Evolutionary conservation across 2,329 filamentous ascomycete genomes (phyloP).

Genomic region (Colletotrichum abscissum): DNA sequence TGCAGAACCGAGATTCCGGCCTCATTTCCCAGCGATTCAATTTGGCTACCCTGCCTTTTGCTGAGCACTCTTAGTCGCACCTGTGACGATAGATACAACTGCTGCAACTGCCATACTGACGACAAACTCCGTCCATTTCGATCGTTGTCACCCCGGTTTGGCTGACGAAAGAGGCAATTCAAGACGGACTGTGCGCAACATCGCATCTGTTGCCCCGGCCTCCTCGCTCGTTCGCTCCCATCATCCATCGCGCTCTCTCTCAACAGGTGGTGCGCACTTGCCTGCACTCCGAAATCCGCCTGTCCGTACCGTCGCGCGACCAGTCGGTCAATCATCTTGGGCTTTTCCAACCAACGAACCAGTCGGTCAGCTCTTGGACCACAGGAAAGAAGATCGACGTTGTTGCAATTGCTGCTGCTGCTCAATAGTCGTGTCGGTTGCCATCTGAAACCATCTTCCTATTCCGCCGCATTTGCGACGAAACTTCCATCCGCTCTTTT

Average conservation of each 20-base stretch:
- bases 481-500: conserved; percentile 1
- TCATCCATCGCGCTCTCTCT: neutral
- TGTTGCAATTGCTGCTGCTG: neutral
- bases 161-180: neutral
- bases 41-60: neutral
- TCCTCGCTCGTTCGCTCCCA: conserved; percentile 8
- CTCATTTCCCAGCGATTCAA: neutral
- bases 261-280: neutral
- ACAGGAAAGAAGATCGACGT: neutral
- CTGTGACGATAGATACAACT: neutral
- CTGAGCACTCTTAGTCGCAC: neutral
- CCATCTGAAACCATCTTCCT: neutral
- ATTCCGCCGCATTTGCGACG: neutral
- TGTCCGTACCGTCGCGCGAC: neutral
- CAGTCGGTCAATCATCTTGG: neutral
- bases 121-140: neutral
- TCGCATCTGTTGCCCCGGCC: conserved; percentile 1
- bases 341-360: conserved; percentile 21
- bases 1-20: neutral
- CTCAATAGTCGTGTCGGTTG: neutral
- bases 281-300: neutral
- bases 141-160: neutral
- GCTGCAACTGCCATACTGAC: neutral
- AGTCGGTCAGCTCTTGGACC: conserved; percentile 15
- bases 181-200: conserved; percentile 20